Evolutionary conservation across 1,284 basidiomycete species (phyloP), one percentile per base, ranked within the genome.

Genomic region (Pseudozyma flocculosa): DNA sequence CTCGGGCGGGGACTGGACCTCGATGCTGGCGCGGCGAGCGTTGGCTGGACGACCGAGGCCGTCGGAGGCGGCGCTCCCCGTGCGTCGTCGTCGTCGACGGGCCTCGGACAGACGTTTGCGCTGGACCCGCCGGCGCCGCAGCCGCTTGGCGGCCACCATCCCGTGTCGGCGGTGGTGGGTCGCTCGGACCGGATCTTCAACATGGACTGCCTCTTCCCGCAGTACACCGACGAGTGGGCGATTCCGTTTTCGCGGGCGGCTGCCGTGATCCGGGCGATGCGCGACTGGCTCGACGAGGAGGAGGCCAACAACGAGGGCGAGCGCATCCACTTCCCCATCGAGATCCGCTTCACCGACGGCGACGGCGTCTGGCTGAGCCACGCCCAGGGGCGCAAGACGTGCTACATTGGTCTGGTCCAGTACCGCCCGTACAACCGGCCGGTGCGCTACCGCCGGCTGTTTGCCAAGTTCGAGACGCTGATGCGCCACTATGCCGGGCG

Each of bases 311-410:
- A 86, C 0, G 72, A 83, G 22, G 93, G 93, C 14, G 82, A 92
- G 46, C 84, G 89, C 23, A 86, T 89, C 4, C 93, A 98, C 77
- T 96, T 93, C 78, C 90, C 91, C 4, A 84, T 98, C 73, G 94
- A 98, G 81, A 86, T 98, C 60, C 85, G 95, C 11, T 94, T 92
- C 79, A 88, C 89, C 32, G 86, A 86, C 22, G 82, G 83, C 21
- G 94, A 98, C 80, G 90, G 93, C 70, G 91, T 97, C 56, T 96
- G 90, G 88, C 82, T 98, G 42, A 91, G 88, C 75, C 94, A 92
- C 14, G 87, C 87, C 68, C 86, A 86, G 73, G 88, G 88, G 22
- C 84, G 86, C 54, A 83, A 82, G 75, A 93, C 88, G 15, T 89
- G 87, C 72, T 98, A 92, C 88, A 91, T 98, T 57, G 94, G 95